A percentile compares a stretch with the other conserved stretches of the same genome.
These are phyloP conservation scores for Rhodotorula sp. DNA, from an alignment of 1,284 basidiomycete species.

Conservation along the genomic window DNA sequence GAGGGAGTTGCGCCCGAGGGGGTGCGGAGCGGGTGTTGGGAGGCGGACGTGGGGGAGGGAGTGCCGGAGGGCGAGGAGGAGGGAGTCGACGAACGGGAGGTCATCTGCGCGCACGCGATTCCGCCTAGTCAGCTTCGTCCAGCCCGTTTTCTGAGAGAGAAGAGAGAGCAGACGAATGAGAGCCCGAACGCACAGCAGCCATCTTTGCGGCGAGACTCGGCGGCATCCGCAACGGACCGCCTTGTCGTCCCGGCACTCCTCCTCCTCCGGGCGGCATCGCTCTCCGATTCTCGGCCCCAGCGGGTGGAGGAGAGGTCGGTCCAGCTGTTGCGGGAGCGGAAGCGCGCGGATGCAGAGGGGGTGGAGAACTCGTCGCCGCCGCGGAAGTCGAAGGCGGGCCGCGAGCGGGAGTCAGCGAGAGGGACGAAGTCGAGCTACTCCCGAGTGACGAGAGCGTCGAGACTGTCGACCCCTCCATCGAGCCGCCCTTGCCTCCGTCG, in stretches of 20 bases:
- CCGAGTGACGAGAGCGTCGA: too few species aligned
- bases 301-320: neutral
- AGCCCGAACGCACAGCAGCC: slow-evolving; percentile 71
- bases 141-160: too few species aligned
- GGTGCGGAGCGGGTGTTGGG: slow-evolving; percentile 41
- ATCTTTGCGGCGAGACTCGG: slow-evolving; percentile 89
- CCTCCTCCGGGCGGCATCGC: slow-evolving; percentile 4
- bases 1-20: slow-evolving; percentile 14
- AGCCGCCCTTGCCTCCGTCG: too few species aligned
- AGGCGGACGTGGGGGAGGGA: slow-evolving; percentile 44
- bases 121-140: neutral
- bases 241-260: neutral
- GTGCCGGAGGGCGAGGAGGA: slow-evolving; percentile 22
- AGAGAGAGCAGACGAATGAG: slow-evolving; percentile 26
- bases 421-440: neutral
- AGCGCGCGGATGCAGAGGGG: slow-evolving; percentile 4
- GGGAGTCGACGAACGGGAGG: slow-evolving; percentile 34
- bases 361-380: neutral
- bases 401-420: neutral
- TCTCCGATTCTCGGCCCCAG: slow-evolving; percentile 6
- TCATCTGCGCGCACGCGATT: slow-evolving; percentile 31
- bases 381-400: neutral
- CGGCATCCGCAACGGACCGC: slow-evolving; percentile 58
- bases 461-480: too few species aligned
- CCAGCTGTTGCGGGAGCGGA: neutral